Evolutionary conservation across 768 basidiomycete genomes (phyloP), one percentile per base, ranked within the genome.

Genomic region (Tubosaeta brunneosetosa): DNA sequence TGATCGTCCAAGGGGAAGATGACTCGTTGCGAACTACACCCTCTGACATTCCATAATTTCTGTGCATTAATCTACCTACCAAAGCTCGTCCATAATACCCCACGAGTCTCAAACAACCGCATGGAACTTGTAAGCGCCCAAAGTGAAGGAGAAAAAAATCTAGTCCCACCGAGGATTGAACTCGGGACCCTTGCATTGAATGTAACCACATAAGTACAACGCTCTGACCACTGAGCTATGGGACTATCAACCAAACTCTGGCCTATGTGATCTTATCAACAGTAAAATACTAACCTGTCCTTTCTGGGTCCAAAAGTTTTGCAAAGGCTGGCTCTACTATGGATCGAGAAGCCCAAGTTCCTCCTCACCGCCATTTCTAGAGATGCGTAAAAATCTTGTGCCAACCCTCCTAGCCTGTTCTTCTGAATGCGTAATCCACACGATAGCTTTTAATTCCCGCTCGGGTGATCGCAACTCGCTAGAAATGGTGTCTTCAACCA

Each of bases 401-500:
- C 89, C 91, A 36, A 88, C 80, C 49, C 89, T 75, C 57, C 78
- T 71, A 5, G 83, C 87, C 66, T 93, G 91, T 55, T 91, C 86
- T 3, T 83, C 82, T 0, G 88, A 89, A 66, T 93, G 91, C 0
- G 92, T 94, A 54, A 94, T 90, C 91, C 91, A 94, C 4, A 94
- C 64, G 37, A 91, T 69, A 0, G 90, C 86, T 64, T 88, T 88
- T 48, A 90, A 68, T 32, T 72, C 70, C 19, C 77, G 73, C 36
- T 78, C 70, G 9, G 69, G 50, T 1, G 75, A 73, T 37, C 66
- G 76, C 33, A 93, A 65, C 50, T 84, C 76, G 8, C 74, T 64
- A 5, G 76, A 53, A 13, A 94, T 70, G 43, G 73, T 78, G 42
- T 76, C 69, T 65, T 95, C 93, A 2, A 95, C 88, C 27, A 75